Evolutionary conservation across 768 basidiomycete species (phyloP).

Genomic region (Gymnopilus dilepis): DNA sequence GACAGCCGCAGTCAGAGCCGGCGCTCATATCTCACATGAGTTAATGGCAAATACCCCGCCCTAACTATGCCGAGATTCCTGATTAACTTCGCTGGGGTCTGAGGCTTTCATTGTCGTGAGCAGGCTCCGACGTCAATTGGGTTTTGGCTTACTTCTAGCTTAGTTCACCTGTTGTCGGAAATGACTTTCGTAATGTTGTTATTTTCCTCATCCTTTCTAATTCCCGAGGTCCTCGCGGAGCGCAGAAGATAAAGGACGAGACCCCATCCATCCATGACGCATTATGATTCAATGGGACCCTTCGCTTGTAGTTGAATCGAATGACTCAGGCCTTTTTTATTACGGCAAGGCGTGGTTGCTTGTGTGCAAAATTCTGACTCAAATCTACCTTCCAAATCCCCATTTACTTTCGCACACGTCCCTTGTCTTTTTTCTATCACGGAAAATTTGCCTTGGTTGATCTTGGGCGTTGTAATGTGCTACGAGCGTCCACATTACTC

Average conservation of each 20-base stretch:
- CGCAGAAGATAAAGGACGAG: too few relatives aligned
- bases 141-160: background rate
- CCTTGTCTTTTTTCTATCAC: too few relatives aligned
- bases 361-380: too few relatives aligned
- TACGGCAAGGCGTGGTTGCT: too few relatives aligned
- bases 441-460: too few relatives aligned
- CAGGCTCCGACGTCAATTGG: background rate
- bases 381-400: too few relatives aligned
- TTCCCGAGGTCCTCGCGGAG: conserved; percentile 14
- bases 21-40: conserved; percentile 12
- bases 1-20: conserved; percentile 8
- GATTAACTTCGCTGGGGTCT: background rate
- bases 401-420: too few relatives aligned
- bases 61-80: background rate
- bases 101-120: background rate
- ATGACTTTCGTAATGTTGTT: conserved; percentile 5
- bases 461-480: too few relatives aligned
- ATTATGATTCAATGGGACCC: background rate
- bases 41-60: background rate
- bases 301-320: background rate
- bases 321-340: background rate
- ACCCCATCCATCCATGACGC: too few relatives aligned
- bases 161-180: conserved; percentile 8
- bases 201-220: background rate
- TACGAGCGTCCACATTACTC: too few relatives aligned